Evolutionary conservation across 2,329 filamentous ascomycete species (phyloP).

Genomic region (Aspergillus proliferans): DNA sequence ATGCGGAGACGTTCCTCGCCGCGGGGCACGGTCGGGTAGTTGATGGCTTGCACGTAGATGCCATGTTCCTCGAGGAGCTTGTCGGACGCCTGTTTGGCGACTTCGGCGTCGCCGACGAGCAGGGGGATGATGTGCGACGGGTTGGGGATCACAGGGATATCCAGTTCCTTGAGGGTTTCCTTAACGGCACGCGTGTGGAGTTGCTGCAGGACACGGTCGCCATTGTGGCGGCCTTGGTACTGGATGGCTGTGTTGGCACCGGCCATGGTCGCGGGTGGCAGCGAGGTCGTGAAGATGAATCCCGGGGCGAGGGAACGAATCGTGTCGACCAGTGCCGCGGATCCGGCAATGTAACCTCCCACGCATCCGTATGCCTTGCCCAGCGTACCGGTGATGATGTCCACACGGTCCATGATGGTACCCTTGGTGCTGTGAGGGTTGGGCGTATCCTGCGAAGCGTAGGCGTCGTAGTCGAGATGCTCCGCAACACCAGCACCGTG

Average conservation of each 20-base stretch:
- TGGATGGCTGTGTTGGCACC: conserved; percentile 87
- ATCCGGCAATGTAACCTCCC: conserved; percentile 94
- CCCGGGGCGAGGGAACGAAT: conserved; percentile 91
- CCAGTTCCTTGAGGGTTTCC: conserved; percentile 65
- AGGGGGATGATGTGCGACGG: conserved; percentile 94
- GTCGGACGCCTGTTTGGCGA: conserved; percentile 87
- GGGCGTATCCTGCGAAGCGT: conserved; percentile 63
- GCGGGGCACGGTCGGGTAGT: conserved; percentile 95
- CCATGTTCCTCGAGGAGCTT: conserved; percentile 81
- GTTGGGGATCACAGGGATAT: conserved; percentile 96
- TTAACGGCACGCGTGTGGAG: conserved; percentile 94
- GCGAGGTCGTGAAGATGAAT: conserved; percentile 97
- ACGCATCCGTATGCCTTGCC: conserved; percentile 98
- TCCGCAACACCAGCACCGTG: conserved; percentile 93
- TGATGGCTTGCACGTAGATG: conserved; percentile 98
- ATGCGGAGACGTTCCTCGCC: conserved; percentile 96
- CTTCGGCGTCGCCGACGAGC: conserved; percentile 85
- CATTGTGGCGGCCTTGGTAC: conserved; percentile 79
- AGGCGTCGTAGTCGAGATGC: conserved; percentile 89
- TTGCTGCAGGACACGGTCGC: conserved; percentile 87
- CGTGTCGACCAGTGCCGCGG: conserved; percentile 76
- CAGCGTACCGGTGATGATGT: conserved; percentile 95
- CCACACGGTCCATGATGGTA: conserved; percentile 89
- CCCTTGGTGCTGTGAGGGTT: conserved; percentile 48
- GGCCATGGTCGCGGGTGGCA: conserved; percentile 95